Percentiles rank a stretch among this genome's conserved stretches.
Conservation (phyloP, 2,329 filamentous ascomycete genomes). For the Aspergillus melleus region DNA sequence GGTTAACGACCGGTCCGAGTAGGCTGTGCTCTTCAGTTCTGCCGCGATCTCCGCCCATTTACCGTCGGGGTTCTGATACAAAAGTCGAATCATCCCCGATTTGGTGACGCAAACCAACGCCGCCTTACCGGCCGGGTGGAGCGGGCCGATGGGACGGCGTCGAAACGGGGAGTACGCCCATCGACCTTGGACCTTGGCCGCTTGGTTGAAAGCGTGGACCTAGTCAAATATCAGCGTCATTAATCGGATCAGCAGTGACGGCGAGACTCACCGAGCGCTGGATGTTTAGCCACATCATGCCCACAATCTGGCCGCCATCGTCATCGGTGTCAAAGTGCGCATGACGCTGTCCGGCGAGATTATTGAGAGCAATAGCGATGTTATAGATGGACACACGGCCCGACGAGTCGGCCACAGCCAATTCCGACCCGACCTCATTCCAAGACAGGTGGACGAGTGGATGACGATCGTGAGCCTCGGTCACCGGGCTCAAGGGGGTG, state of each 20-base stretch:
- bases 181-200: slow-evolving; percentile 59
- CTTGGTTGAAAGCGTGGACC: slow-evolving; percentile 55
- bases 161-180: slow-evolving; percentile 72
- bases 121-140: slow-evolving; percentile 66
- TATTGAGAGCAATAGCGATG: slow-evolving; percentile 72
- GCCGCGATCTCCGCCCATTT: slow-evolving; percentile 70
- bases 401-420: slow-evolving; percentile 78
- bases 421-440: slow-evolving; percentile 73
- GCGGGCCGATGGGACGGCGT: slow-evolving; percentile 67
- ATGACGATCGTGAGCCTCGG: slow-evolving; percentile 61
- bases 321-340: slow-evolving; percentile 69
- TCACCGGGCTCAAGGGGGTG: slow-evolving; percentile 62
- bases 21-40: slow-evolving; percentile 72
- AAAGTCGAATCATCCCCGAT: slow-evolving; percentile 70
- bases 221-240: slow-evolving; percentile 18
- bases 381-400: slow-evolving; percentile 76
- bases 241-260: slow-evolving; percentile 19
- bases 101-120: slow-evolving; percentile 76
- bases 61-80: slow-evolving; percentile 73
- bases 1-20: slow-evolving; percentile 73
- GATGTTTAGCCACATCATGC: slow-evolving; percentile 78
- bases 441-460: slow-evolving; percentile 79
- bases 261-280: slow-evolving; percentile 48
- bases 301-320: slow-evolving; percentile 75
- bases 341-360: slow-evolving; percentile 61